A percentile compares a stretch with the other conserved stretches of the same genome.
Evolutionary conservation across 192 early-diverging fungal genomes (phyloP).

Genomic region (Mortierella antarctica): DNA sequence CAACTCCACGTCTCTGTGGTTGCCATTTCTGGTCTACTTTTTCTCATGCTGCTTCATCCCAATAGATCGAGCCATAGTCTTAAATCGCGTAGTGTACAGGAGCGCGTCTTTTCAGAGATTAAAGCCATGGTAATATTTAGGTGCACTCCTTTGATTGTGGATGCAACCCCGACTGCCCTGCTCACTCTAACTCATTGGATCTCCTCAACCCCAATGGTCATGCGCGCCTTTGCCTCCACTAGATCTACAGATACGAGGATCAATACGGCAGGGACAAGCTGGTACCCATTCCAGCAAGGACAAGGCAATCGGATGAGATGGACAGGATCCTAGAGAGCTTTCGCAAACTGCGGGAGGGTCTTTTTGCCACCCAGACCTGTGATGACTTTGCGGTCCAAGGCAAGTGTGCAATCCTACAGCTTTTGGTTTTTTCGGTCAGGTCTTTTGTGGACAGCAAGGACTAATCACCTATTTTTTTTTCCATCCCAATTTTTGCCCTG

Average conservation of each 20-base stretch:
- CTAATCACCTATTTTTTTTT: neutral
- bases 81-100: conserved; percentile 41
- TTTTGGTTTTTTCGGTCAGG: too few species aligned
- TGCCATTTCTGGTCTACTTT: neutral
- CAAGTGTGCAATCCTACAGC: neutral
- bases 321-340: conserved; percentile 42
- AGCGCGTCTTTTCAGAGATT: conserved; percentile 49
- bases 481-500: neutral
- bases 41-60: neutral
- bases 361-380: conserved; percentile 31
- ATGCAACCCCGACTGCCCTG: too few species aligned
- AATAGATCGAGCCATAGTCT: conserved; percentile 51
- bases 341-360: conserved; percentile 41
- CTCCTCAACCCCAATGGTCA: too few species aligned
- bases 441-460: too few species aligned
- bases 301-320: conserved; percentile 27
- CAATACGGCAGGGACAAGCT: conserved; percentile 28
- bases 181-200: too few species aligned
- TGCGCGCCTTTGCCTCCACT: neutral
- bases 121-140: conserved; percentile 40
- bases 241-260: conserved; percentile 31
- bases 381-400: conserved; percentile 41
- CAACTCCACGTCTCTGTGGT: neutral
- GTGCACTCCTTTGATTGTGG: neutral
- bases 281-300: conserved; percentile 20